Evolutionary conservation across 2,329 filamentous ascomycete species (phyloP), one percentile per base, ranked within the genome.

Genomic region (Penicillium occitanis): DNA sequence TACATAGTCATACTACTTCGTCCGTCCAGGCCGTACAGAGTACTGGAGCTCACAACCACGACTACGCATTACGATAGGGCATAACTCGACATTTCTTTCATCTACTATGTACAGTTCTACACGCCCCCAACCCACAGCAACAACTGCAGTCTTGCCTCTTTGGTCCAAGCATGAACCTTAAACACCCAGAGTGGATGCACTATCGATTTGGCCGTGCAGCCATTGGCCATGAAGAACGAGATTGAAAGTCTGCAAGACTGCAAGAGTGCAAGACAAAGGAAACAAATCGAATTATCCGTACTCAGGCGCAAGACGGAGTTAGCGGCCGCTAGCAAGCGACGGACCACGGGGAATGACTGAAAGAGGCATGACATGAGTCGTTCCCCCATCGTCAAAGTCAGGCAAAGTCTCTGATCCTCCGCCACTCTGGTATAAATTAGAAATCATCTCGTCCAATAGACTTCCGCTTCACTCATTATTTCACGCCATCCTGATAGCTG

Each of bases 181-280:
- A 57, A 25, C 33, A 33, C 53, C 33, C 30, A 25, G n/a, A 57
- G 33, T 37, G 53, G 53, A 57, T 57, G 33, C 53, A 57, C 53
- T 57, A 57, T 57, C 53, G 53, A 33, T 37, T 37, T 10, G 51
- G 7, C 30, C 28, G 30, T 55, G 51, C 33, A 25, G 53, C 53
- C 53, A 57, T 57, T 40, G n/a, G 19, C 33, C 48, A 30, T 55
- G 61, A 53, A 63, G 61, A 63, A 63, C 33, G 33, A 57, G 33
- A 35, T 35, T 35, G 28, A 35, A 35, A 4, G 3, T 33, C n/a
- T 19, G 17, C 28, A 19, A 33, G 25, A 4, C 25, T 19, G 30
- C 19, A 40, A 42, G 57, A 44, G 8, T 19, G 19, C 14, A 58
- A 58, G 33, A 37, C 28, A 59, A 59, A 42, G 14, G 30, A n/a